Evolutionary conservation across 306 rosid species (phyloP).

Genomic region (Begonia fuchsioides): DNA sequence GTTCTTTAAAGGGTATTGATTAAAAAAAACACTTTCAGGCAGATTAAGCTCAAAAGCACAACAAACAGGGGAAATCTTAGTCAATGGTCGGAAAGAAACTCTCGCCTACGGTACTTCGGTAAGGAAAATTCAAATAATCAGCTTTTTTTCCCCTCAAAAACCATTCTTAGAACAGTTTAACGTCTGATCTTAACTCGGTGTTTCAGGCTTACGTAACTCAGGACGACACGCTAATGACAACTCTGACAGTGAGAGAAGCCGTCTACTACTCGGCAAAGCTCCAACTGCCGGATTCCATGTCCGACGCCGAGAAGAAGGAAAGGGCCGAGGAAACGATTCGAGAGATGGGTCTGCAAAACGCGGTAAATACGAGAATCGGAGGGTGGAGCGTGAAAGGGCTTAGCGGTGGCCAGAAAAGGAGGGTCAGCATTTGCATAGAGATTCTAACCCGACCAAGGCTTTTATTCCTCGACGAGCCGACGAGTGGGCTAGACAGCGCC

Average conservation of each 20-base stretch:
- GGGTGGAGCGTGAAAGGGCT: slow-evolving; percentile 40
- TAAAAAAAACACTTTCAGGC: slow-evolving; percentile 22
- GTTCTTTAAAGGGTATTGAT: neutral
- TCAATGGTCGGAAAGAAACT: too few species aligned
- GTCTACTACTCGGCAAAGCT: slow-evolving; percentile 50
- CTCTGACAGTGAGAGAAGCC: slow-evolving; percentile 37
- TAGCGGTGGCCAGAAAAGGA: slow-evolving; percentile 55
- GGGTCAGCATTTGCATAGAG: slow-evolving; percentile 69
- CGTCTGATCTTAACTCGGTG: neutral
- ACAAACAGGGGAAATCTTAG: slow-evolving; percentile 18
- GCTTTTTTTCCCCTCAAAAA: too few species aligned
- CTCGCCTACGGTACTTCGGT: slow-evolving; percentile 50
- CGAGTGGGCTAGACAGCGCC: slow-evolving; percentile 68
- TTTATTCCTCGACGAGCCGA: slow-evolving; percentile 72
- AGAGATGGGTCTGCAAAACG: slow-evolving; percentile 52
- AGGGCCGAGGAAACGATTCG: slow-evolving; percentile 31
- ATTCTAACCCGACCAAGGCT: slow-evolving; percentile 44
- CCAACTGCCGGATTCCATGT: slow-evolving; percentile 44
- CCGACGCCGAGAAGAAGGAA: slow-evolving; percentile 42
- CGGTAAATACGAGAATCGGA: slow-evolving; percentile 51
- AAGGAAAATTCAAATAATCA: slow-evolving; percentile 6
- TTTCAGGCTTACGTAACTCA: slow-evolving; percentile 53
- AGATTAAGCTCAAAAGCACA: slow-evolving; percentile 28
- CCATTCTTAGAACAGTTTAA: too few species aligned
- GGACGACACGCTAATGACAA: slow-evolving; percentile 43